phyloP scores from a whole-genome alignment of 306 rosid species.

The Trifolium repens region DNA sequence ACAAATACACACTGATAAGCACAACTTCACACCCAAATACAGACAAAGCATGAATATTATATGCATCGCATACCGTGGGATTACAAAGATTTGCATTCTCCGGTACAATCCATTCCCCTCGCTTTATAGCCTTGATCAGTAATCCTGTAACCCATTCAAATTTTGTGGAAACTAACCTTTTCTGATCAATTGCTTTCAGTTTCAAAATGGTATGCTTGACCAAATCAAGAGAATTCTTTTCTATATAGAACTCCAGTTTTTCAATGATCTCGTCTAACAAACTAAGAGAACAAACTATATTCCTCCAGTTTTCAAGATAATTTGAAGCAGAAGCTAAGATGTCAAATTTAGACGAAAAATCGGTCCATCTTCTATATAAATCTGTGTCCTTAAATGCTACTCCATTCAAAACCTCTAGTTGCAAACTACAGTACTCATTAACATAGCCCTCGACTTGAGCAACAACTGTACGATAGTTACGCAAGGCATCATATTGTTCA shows the following conservation, averaged over 20 bases:
- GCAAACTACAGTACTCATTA: slow-evolving; percentile 60
- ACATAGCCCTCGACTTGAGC: slow-evolving; percentile 63
- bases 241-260: slow-evolving; percentile 54
- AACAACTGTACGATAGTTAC: slow-evolving; percentile 62
- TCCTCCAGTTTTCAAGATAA: slow-evolving; percentile 55
- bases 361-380: slow-evolving; percentile 61
- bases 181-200: slow-evolving; percentile 60
- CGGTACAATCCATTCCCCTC: slow-evolving; percentile 90
- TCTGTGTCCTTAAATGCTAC: slow-evolving; percentile 43
- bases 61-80: slow-evolving; percentile 71
- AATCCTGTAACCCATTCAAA: slow-evolving; percentile 91
- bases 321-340: slow-evolving; percentile 46
- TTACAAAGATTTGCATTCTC: slow-evolving; percentile 95
- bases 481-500: slow-evolving; percentile 82
- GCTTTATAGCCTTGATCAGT: slow-evolving; percentile 82
- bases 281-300: slow-evolving; percentile 54
- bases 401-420: slow-evolving; percentile 50
- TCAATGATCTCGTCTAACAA: slow-evolving; percentile 61
- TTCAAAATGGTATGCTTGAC: slow-evolving; percentile 58
- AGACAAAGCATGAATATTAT: slow-evolving; percentile 5
- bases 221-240: slow-evolving; percentile 52
- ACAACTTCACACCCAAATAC: slow-evolving; percentile 24
- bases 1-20: neutral
- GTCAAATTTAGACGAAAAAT: slow-evolving; percentile 53
- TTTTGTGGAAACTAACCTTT: slow-evolving; percentile 59